phyloP scores from a whole-genome alignment of 148 eudicot genomes.

The Dianthus caryophyllus region DNA sequence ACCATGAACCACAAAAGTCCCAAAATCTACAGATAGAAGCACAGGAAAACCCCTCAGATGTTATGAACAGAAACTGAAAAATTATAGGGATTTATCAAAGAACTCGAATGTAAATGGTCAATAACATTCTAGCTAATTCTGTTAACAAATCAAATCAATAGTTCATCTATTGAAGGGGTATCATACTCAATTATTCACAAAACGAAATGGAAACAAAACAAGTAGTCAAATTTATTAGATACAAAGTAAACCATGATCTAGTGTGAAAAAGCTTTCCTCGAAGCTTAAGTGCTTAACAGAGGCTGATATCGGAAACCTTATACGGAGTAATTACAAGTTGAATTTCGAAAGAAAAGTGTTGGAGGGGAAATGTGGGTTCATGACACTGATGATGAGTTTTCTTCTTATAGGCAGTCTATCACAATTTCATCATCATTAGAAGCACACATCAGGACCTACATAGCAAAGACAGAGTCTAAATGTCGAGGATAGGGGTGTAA shows the following conservation, averaged over 20 bases:
- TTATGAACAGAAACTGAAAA: not conserved
- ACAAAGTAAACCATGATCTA: not conserved
- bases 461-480: too few relatives aligned
- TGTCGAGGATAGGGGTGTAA: too few relatives aligned
- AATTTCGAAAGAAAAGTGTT: too few relatives aligned
- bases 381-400: too few relatives aligned
- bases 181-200: not conserved
- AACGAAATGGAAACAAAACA: not conserved
- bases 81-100: not conserved
- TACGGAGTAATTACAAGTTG: not conserved
- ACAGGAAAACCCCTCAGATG: not conserved
- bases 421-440: not conserved
- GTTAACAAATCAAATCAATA: not conserved
- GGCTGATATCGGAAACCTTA: not conserved
- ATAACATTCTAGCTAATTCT: slow-evolving; percentile 3
- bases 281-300: not conserved
- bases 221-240: not conserved
- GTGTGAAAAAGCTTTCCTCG: not conserved
- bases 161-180: not conserved
- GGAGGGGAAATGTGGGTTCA: too few relatives aligned
- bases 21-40: slow-evolving; percentile 54
- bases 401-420: too few relatives aligned
- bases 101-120: not conserved
- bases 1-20: slow-evolving; percentile 77
- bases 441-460: not conserved